phyloP scores from a whole-genome alignment of 2,329 filamentous ascomycete genomes.

The Sclerotinia nivalis region DNA sequence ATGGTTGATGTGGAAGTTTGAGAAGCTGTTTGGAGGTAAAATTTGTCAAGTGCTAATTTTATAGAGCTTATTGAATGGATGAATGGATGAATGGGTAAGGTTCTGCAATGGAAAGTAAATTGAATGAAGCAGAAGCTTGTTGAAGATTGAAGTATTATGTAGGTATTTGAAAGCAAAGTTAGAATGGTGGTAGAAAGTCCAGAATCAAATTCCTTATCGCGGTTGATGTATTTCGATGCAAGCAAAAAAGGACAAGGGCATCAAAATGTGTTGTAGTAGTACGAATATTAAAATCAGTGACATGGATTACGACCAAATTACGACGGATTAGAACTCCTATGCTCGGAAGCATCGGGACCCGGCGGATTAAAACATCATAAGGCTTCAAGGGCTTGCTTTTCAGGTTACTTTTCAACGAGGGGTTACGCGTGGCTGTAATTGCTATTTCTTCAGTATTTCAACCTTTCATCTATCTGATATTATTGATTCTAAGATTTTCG shows the following conservation, averaged over 20 bases:
- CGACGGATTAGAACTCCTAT: no score
- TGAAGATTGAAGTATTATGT: background rate
- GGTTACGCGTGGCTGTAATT: background rate
- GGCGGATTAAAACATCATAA: background rate
- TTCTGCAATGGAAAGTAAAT: background rate
- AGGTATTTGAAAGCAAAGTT: background rate
- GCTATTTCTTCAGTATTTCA: background rate
- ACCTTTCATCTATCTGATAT: background rate
- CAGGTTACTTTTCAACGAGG: background rate
- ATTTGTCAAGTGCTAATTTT: background rate
- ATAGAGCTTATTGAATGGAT: background rate
- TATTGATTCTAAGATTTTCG: background rate
- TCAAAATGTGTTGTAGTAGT: background rate
- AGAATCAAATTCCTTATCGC: constrained; percentile 10
- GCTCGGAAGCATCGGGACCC: constrained; percentile 3
- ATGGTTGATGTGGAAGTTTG: constrained; percentile 9
- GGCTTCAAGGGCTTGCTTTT: no score
- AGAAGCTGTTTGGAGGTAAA: constrained; percentile 17
- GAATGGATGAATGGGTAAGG: no score
- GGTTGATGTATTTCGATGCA: background rate
- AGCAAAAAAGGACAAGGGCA: background rate
- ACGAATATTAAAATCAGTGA: background rate
- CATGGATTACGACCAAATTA: background rate
- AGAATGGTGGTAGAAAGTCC: background rate
- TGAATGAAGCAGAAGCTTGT: constrained; percentile 1